A percentile compares a stretch with the other conserved stretches of the same genome.
Conservation (phyloP, 176 grass and related monocot species). For the Ensete ventricosum region DNA sequence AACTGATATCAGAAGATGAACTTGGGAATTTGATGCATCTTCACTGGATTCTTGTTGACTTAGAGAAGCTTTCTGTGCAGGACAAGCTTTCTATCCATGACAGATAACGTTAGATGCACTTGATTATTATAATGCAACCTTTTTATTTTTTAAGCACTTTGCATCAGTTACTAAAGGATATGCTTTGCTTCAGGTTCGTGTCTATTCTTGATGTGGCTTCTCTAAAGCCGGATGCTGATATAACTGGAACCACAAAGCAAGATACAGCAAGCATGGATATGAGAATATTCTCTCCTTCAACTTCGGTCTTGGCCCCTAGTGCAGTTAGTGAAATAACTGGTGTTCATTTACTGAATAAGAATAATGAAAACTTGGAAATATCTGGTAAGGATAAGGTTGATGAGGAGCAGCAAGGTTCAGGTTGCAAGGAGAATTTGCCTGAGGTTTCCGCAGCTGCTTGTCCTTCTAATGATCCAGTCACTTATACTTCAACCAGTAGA, state of each 20-base stretch:
- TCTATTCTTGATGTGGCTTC: conserved; percentile 64
- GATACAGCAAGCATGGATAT: conserved; percentile 58
- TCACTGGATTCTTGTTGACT: no score
- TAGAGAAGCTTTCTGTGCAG: no score
- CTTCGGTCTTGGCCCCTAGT: conserved; percentile 24
- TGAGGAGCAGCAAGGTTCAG: conserved; percentile 27
- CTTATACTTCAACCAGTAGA: conserved; percentile 21
- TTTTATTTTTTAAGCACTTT: conserved; percentile 2
- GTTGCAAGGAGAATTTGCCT: conserved; percentile 37
- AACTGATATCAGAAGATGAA: no score
- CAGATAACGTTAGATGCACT: neutral
- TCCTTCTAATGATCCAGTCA: conserved; percentile 31
- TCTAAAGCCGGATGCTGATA: conserved; percentile 54
- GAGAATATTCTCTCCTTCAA: conserved; percentile 37
- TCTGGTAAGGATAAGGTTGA: conserved; percentile 23
- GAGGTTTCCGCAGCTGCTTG: conserved; percentile 20
- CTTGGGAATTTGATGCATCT: no score
- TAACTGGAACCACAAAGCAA: conserved; percentile 27
- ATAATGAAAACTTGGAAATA: conserved; percentile 15
- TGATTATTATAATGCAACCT: neutral
- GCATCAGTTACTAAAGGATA: conserved; percentile 13
- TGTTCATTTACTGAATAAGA: conserved; percentile 19
- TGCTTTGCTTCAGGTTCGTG: conserved; percentile 58
- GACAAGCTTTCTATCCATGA: no score
- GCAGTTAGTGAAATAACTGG: conserved; percentile 19